Evolutionary conservation across 345 rosid species (phyloP).

Genomic region (Murraya koenigii): DNA sequence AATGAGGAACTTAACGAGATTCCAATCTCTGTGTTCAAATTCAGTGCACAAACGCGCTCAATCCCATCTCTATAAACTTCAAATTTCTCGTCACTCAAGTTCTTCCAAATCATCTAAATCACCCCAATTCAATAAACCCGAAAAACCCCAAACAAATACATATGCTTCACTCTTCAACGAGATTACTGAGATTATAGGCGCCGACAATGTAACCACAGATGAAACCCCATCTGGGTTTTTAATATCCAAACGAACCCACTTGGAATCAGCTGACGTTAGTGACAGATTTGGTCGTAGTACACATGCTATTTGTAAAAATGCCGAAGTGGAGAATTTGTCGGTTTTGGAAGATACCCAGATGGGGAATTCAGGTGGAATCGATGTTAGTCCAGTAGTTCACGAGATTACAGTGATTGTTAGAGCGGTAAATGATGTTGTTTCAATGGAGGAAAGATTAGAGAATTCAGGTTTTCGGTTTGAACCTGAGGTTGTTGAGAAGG

Average conservation of each 20-base stretch:
- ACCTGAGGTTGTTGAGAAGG: constrained; percentile 63
- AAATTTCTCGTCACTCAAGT: constrained; percentile 30
- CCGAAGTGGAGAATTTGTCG: constrained; percentile 10
- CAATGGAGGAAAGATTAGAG: constrained; percentile 68
- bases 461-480: constrained; percentile 41
- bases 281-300: constrained; percentile 22
- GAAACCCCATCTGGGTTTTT: constrained; percentile 28
- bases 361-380: constrained; percentile 26
- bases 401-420: constrained; percentile 53
- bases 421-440: constrained; percentile 28
- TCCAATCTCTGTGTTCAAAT: constrained; percentile 14
- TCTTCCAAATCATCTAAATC: constrained; percentile 37
- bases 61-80: constrained; percentile 12
- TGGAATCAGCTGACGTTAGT: background rate
- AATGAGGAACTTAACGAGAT: constrained; percentile 27
- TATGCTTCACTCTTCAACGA: constrained; percentile 52
- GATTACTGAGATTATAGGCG: constrained; percentile 56
- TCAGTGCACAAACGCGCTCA: constrained; percentile 6
- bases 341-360: constrained; percentile 14
- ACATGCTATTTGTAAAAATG: constrained; percentile 55
- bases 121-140: constrained; percentile 20
- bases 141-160: constrained; percentile 12
- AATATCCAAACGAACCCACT: constrained; percentile 16
- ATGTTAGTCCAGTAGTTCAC: constrained; percentile 50
- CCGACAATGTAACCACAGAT: constrained; percentile 29